These are phyloP conservation scores for Davidsoniella virescens DNA, from an alignment of 2,329 filamentous ascomycete species.

Conservation along the genomic window DNA sequence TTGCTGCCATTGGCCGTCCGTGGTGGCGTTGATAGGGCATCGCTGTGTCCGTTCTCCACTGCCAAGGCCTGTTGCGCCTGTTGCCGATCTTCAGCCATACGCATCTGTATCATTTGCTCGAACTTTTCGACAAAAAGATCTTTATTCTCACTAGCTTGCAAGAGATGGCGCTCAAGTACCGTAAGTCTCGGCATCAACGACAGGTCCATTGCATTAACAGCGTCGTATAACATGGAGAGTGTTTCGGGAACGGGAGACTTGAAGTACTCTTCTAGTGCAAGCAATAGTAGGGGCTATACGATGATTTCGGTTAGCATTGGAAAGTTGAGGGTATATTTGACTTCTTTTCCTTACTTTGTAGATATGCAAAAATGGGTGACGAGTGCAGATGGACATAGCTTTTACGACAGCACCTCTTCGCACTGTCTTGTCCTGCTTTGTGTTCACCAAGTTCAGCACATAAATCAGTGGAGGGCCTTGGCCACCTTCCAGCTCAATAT, in stretches of 20 bases:
- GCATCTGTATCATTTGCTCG: slow-evolving; percentile 78
- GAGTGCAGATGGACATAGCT: slow-evolving; percentile 96
- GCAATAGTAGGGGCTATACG: slow-evolving; percentile 59
- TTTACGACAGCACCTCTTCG: slow-evolving; percentile 92
- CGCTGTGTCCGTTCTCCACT: slow-evolving; percentile 15
- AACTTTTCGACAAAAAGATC: slow-evolving; percentile 98
- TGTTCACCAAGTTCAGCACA: slow-evolving; percentile 93
- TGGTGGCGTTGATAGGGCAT: slow-evolving; percentile 32
- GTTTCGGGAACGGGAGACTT: slow-evolving; percentile 80
- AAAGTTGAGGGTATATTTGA: slow-evolving; percentile 1
- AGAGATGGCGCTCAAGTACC: slow-evolving; percentile 64
- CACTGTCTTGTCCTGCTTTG: slow-evolving; percentile 84
- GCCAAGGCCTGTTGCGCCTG: slow-evolving; percentile 17
- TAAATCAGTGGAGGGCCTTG: slow-evolving; percentile 91
- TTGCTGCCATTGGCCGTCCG: slow-evolving; percentile 1
- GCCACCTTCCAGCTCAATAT: slow-evolving; percentile 49
- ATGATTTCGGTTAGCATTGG: slow-evolving; percentile 8
- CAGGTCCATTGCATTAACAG: slow-evolving; percentile 92
- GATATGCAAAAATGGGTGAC: slow-evolving; percentile 94
- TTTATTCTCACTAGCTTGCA: slow-evolving; percentile 83
- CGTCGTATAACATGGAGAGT: slow-evolving; percentile 71
- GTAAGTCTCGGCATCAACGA: slow-evolving; percentile 81
- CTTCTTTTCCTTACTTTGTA: slow-evolving; percentile 57
- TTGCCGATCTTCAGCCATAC: slow-evolving; percentile 49
- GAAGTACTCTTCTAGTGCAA: slow-evolving; percentile 94